phyloP scores from a whole-genome alignment of 2,329 filamentous ascomycete species.

The Aspergillus nomiae region DNA sequence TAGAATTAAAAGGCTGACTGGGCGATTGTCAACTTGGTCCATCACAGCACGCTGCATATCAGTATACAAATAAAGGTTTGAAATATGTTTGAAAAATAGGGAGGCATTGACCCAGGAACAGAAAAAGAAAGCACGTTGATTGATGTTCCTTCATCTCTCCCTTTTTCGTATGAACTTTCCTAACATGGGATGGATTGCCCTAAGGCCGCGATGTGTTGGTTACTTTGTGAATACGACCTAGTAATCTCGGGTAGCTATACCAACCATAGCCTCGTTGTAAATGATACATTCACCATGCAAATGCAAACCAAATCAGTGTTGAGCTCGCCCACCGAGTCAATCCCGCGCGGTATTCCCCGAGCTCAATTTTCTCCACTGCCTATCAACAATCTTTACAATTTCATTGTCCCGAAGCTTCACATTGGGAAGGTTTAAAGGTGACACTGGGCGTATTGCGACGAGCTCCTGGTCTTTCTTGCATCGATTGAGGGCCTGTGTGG shows the following conservation, averaged over 20 bases:
- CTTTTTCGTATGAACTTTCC: neutral
- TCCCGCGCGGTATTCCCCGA: neutral
- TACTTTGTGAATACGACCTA: neutral
- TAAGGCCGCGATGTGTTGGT: neutral
- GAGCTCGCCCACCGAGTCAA: neutral
- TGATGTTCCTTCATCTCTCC: neutral
- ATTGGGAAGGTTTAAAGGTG: neutral
- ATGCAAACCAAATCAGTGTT: neutral
- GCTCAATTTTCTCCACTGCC: neutral
- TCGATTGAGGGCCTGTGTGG: neutral
- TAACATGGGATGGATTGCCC: neutral
- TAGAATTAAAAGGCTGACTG: neutral
- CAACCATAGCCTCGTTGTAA: neutral
- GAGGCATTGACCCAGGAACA: neutral
- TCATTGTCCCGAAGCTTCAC: neutral
- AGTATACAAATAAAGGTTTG: neutral
- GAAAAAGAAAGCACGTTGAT: neutral
- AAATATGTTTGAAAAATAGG: neutral
- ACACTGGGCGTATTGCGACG: neutral
- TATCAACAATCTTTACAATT: neutral
- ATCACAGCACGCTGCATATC: neutral
- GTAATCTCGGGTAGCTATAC: neutral
- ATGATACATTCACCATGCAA: neutral
- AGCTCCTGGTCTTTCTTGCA: neutral
- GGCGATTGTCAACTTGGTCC: neutral